Evolutionary conservation across 495 filamentous ascomycete genomes (phyloP), one percentile per base, ranked within the genome.

Genomic region (Penicillium nucicola): DNA sequence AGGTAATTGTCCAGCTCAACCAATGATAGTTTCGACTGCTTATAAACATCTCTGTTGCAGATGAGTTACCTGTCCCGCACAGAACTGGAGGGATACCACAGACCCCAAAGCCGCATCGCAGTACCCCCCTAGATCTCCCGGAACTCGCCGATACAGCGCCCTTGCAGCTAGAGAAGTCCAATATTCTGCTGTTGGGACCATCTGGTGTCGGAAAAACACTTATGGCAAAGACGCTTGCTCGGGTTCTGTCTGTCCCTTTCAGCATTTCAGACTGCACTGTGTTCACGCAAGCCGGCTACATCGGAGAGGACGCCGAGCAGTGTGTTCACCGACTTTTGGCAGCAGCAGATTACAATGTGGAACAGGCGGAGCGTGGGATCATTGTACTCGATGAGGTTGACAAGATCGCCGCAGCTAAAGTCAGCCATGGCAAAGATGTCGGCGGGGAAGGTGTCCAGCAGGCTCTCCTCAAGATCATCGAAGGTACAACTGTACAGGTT

Each of bases 231-330:
- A 90, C 86, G 0, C 73, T 92, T 14, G 88, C 88, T 11, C 74
- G 82, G 22, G 80, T 90, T 3, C 72, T 98, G 17, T 91, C 93
- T 44, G 93, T 97, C 1, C 95, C 93, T 1, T 97, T 98, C 65
- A 92, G 88, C 52, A 97, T 97, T 67, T 93, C 90, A 50, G 95
- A 98, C 64, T 97, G 95, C 69, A 97, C 95, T 12, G 86, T 93
- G 4, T 92, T 98, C 55, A 98, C 93, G 2, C 91, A 96, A 74
- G 91, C 93, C 5, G 93, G 93, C 12, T 98, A 98, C 62, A 96
- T 98, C 48, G 93, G 93, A 48, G 92, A 97, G 63, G 93, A 98
- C 61, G 92, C 88, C 37, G 93, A 98, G 59, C 83, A 88, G 1
- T 96, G 91, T 58, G 89, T 98, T 15, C 89, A 95, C 57, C 82